Conservation (phyloP, 192 early-diverging fungal genomes). For the Chytriomyces sp. region DNA sequence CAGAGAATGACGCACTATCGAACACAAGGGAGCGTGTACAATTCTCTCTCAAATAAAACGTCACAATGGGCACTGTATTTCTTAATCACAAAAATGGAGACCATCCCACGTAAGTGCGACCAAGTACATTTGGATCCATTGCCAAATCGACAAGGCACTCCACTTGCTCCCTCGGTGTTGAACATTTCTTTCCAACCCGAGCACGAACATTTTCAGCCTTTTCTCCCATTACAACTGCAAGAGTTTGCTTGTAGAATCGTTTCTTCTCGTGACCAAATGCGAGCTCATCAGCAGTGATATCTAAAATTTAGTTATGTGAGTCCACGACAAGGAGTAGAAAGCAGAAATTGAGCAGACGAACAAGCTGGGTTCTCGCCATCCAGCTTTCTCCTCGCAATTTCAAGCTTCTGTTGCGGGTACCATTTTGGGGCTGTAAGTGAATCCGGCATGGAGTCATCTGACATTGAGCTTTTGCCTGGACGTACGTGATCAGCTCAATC, state of each 20-base stretch:
- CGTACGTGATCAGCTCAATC: neutral
- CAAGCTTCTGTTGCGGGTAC: slow-evolving; percentile 78
- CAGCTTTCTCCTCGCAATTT: slow-evolving; percentile 70
- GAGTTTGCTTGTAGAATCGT: slow-evolving; percentile 49
- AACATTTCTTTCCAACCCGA: slow-evolving; percentile 43
- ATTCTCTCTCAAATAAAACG: too few species aligned
- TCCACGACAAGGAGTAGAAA: neutral
- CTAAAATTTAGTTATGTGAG: slow-evolving; percentile 24
- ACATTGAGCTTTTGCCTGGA: slow-evolving; percentile 9
- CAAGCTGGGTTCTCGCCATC: slow-evolving; percentile 69
- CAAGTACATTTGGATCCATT: slow-evolving; percentile 70
- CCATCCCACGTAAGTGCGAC: slow-evolving; percentile 72
- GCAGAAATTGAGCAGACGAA: slow-evolving; percentile 43
- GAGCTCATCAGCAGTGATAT: slow-evolving; percentile 60
- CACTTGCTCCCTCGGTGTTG: slow-evolving; percentile 64
- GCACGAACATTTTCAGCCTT: slow-evolving; percentile 49
- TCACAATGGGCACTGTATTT: too few species aligned
- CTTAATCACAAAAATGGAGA: slow-evolving; percentile 52
- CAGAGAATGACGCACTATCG: too few species aligned
- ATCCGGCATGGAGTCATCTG: slow-evolving; percentile 14
- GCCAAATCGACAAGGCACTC: slow-evolving; percentile 75
- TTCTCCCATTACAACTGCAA: slow-evolving; percentile 57
- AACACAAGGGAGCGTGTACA: too few species aligned
- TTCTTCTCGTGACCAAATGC: slow-evolving; percentile 63
- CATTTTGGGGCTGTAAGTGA: slow-evolving; percentile 55